phyloP scores from a whole-genome alignment of 805 yeast species.

The Yamadazyma philogaea region DNA sequence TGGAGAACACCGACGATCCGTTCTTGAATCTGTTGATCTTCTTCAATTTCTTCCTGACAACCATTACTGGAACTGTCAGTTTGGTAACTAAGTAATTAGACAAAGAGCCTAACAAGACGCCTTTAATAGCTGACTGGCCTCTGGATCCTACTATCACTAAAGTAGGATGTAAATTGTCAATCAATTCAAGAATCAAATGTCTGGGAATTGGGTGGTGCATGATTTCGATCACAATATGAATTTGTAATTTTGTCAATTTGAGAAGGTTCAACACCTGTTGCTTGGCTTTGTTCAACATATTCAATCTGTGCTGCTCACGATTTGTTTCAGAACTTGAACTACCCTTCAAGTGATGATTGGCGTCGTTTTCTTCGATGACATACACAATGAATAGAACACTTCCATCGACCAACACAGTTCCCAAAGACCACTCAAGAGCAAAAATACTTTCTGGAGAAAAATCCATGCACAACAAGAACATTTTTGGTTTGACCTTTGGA shows the following conservation, averaged over 20 bases:
- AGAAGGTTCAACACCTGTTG: conserved; percentile 48
- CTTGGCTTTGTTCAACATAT: conserved; percentile 41
- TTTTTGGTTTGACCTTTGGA: conserved; percentile 46
- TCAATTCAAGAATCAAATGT: conserved; percentile 65
- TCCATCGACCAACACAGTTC: conserved; percentile 78
- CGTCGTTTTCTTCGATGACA: conserved; percentile 49
- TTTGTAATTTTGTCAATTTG: conserved; percentile 64
- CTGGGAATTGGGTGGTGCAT: conserved; percentile 74
- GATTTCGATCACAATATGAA: conserved; percentile 70
- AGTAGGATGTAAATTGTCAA: conserved; percentile 69
- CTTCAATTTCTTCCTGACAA: conserved; percentile 68
- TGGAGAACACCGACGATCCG: conserved; percentile 50
- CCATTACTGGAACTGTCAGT: conserved; percentile 77
- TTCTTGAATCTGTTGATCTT: conserved; percentile 57
- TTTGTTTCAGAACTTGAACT: conserved; percentile 33
- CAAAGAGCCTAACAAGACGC: conserved; percentile 69
- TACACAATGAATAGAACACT: conserved; percentile 73
- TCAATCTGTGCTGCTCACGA: conserved; percentile 35
- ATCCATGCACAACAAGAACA: conserved; percentile 77
- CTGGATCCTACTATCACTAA: conserved; percentile 74
- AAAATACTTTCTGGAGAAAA: conserved; percentile 77
- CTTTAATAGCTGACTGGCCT: conserved; percentile 69
- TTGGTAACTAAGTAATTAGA: conserved; percentile 71
- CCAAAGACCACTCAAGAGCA: conserved; percentile 86
- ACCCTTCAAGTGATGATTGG: conserved; percentile 41